Percentiles rank a stretch among this genome's conserved stretches.
phyloP scores from a whole-genome alignment of 2,329 filamentous ascomycete species.

The Daldinia sp. region DNA sequence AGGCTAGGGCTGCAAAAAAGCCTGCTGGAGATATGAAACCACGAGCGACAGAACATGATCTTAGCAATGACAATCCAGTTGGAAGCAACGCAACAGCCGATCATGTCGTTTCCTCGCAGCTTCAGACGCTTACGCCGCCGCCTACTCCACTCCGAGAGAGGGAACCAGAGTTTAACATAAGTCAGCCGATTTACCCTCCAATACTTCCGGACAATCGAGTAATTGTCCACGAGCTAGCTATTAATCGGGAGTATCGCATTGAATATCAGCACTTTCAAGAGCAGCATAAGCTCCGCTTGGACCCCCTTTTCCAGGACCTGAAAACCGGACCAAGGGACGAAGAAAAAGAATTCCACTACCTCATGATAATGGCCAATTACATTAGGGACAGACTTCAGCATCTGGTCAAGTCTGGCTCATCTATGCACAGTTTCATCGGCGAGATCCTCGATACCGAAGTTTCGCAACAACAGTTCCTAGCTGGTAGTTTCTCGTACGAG shows the following conservation, averaged over 20 bases:
- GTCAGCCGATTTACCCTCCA: slow-evolving; percentile 56
- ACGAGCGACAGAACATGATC: slow-evolving; percentile 63
- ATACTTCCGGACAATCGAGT: slow-evolving; percentile 77
- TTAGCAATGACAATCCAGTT: slow-evolving; percentile 48
- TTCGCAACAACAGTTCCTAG: slow-evolving; percentile 72
- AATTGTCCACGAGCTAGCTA: slow-evolving; percentile 79
- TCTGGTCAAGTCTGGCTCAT: slow-evolving; percentile 73
- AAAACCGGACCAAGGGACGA: slow-evolving; percentile 72
- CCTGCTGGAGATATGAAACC: slow-evolving; percentile 75
- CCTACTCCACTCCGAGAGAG: slow-evolving; percentile 56
- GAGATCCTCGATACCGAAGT: slow-evolving; percentile 79
- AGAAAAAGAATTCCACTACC: slow-evolving; percentile 71
- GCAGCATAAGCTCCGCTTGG: slow-evolving; percentile 60
- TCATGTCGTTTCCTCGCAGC: slow-evolving; percentile 50
- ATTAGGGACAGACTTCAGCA: slow-evolving; percentile 77
- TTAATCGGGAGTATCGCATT: slow-evolving; percentile 80
- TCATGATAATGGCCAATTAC: slow-evolving; percentile 74
- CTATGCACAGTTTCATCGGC: slow-evolving; percentile 77
- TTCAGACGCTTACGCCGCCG: slow-evolving; percentile 63
- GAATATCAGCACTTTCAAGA: slow-evolving; percentile 67
- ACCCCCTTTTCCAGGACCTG: slow-evolving; percentile 64
- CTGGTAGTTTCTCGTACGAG: slow-evolving; percentile 81
- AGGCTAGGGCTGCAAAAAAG: slow-evolving; percentile 69
- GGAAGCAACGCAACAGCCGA: slow-evolving; percentile 53
- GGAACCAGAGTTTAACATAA: slow-evolving; percentile 49